These are phyloP conservation scores for Venturia asperata DNA, from an alignment of 2,329 filamentous ascomycete species.

Conservation along the genomic window DNA sequence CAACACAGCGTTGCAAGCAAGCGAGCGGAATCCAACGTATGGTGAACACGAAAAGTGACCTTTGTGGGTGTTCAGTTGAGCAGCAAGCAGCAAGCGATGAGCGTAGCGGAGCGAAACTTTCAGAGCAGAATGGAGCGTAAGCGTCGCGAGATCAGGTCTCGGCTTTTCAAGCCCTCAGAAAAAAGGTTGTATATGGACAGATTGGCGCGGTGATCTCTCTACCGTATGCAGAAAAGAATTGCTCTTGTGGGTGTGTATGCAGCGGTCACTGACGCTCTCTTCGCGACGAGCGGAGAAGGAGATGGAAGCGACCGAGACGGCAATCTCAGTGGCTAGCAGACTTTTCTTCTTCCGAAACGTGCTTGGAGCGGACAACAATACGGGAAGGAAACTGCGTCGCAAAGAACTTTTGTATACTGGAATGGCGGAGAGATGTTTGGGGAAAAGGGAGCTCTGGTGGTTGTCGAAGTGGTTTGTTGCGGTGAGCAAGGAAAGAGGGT, in stretches of 20 bases:
- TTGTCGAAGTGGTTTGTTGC: not conserved
- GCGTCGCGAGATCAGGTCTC: not conserved
- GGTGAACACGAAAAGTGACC: not conserved
- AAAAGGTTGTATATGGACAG: not conserved
- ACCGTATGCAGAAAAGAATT: not conserved
- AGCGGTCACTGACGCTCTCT: not conserved
- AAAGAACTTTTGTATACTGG: slow-evolving; percentile 9
- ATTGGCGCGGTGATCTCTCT: not conserved
- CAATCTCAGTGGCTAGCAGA: not conserved
- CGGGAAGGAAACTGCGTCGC: not conserved
- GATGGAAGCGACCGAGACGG: not conserved
- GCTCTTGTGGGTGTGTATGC: not conserved
- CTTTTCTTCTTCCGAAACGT: not conserved
- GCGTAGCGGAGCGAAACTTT: not conserved
- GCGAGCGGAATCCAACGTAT: not conserved
- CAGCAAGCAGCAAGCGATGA: slow-evolving; percentile 2
- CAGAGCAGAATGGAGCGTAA: not conserved
- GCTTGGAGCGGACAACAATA: slow-evolving; percentile 11
- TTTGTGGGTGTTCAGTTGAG: not conserved
- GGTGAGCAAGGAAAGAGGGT: not conserved
- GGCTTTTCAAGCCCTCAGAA: not conserved
- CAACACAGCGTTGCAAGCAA: not conserved
- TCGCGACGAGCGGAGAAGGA: not conserved
- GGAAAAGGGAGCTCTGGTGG: not conserved
- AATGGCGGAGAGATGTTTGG: not conserved